Conservation (phyloP, 2,329 filamentous ascomycete genomes). For the Fusarium hainanense region DNA sequence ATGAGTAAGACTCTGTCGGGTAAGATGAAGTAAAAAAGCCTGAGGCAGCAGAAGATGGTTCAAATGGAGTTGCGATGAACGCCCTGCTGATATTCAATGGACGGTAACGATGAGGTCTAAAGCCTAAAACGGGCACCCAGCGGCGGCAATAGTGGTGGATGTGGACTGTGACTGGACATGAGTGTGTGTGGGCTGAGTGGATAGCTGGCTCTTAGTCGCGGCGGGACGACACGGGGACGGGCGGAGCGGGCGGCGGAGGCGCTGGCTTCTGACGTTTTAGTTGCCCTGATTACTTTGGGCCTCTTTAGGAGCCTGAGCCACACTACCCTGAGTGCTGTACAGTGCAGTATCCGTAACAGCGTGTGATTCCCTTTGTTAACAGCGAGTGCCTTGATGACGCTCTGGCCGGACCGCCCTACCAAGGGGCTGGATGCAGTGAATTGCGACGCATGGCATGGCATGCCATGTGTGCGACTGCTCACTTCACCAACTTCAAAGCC, state of each 20-base stretch:
- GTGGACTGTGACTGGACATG: slow-evolving; percentile 37
- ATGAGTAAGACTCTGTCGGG: slow-evolving; percentile 3
- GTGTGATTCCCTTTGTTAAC: slow-evolving; percentile 20
- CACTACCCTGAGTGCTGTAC: slow-evolving; percentile 17
- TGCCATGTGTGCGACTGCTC: slow-evolving; percentile 33
- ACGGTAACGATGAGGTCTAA: slow-evolving; percentile 35
- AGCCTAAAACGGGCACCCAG: slow-evolving; percentile 36
- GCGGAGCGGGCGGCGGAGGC: slow-evolving; percentile 37
- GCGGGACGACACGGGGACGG: slow-evolving; percentile 39
- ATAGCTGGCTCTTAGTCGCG: slow-evolving; percentile 39
- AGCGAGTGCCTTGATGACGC: slow-evolving; percentile 32
- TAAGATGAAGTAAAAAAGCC: slow-evolving; percentile 34
- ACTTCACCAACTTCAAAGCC: slow-evolving; percentile 38
- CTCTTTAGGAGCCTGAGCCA: slow-evolving; percentile 40
- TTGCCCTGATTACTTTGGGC: slow-evolving; percentile 35
- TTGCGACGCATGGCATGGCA: slow-evolving; percentile 8
- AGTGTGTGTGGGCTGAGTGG: slow-evolving; percentile 43
- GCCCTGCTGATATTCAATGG: slow-evolving; percentile 45
- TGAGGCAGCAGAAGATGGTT: slow-evolving; percentile 30
- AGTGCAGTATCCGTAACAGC: slow-evolving; percentile 1
- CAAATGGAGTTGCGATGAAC: slow-evolving; percentile 39
- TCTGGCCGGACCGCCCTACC: slow-evolving; percentile 33
- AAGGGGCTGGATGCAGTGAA: slow-evolving; percentile 37
- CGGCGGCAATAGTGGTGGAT: slow-evolving; percentile 38
- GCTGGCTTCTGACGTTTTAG: slow-evolving; percentile 34